Base-by-base conservation (phyloP, 768 basidiomycete species). In the Strobilomyces echinocephalus region DNA sequence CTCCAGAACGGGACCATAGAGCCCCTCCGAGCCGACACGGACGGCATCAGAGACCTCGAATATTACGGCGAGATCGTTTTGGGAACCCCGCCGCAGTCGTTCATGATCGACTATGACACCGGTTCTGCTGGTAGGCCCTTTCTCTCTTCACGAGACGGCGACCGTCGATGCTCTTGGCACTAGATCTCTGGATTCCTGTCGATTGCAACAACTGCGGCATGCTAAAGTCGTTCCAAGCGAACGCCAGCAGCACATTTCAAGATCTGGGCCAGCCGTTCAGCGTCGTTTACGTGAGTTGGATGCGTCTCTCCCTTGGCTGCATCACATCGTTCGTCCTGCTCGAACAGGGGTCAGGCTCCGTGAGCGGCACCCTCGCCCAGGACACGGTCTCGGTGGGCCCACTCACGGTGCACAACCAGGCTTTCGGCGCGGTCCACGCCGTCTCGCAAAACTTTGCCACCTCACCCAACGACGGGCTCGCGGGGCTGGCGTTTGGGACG, bases 71-170 rank as follows among this genome's bases (percentile, higher is more conserved):
- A 39, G 5, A 49, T 84, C 44, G 34, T 57, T 6, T 72, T 88
- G 48, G 87, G 87, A 10, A 81, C 81, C 16, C 78, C 79, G 1
- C 58, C 69, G 1, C 84, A 86, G 64, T 49, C 57, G 20, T 60
- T 87, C 16, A 71, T 74, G 3, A 75, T 87, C 33, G 79, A 84
- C 64, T 71, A 87, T 57, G 87, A 88, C 65, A 87, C 86, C 3
- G 84, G 86, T 46, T 83, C 81, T 8, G 59, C 63, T 18, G 63
- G 63, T 66, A 33, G 9, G 56, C 1, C 38, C 2, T 31, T 15
- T 16, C 31, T 18, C 12, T 24, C 38, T 14, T 50, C n/a, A 7
- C 16, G 8, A 31, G 26, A 16, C 4, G 0, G 8, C n/a, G 8
- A 9, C 24, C 24, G 28, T 30, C 34, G 9, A 33, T 30, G 3